Evolutionary conservation across 2,329 filamentous ascomycete species (phyloP).

Genomic region (Colletotrichum sp.): DNA sequence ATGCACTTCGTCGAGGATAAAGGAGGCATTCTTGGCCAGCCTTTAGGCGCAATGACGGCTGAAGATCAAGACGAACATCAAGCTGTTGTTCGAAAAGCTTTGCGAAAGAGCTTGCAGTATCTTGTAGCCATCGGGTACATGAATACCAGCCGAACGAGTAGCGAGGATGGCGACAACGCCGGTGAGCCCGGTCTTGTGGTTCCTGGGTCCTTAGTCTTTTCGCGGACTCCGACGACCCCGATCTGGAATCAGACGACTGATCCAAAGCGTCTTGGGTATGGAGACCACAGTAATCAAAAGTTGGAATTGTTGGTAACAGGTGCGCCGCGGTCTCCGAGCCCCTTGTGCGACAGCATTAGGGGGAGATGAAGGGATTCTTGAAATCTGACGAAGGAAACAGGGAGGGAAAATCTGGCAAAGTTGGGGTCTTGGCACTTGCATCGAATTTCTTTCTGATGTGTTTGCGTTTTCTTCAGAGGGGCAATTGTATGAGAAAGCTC

Average conservation of each 20-base stretch:
- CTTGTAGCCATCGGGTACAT: slow-evolving; percentile 12
- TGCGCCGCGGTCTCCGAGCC: neutral
- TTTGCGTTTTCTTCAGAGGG: neutral
- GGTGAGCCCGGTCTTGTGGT: slow-evolving; percentile 24
- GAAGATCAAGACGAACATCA: neutral
- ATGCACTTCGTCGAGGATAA: slow-evolving; percentile 26
- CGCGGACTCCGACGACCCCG: slow-evolving; percentile 4
- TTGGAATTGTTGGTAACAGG: neutral
- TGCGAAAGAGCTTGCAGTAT: slow-evolving; percentile 2
- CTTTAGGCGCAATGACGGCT: neutral
- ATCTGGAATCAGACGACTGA: neutral
- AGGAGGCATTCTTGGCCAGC: neutral
- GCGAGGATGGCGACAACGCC: neutral
- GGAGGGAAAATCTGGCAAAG: neutral
- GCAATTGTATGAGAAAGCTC: neutral
- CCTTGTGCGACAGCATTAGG: neutral
- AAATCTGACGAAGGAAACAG: neutral
- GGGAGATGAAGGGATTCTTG: neutral
- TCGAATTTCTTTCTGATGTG: neutral
- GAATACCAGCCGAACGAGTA: neutral
- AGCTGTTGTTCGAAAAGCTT: neutral
- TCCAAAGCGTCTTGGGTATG: neutral
- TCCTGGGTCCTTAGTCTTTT: slow-evolving; percentile 7
- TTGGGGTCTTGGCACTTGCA: neutral
- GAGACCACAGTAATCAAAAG: neutral